Evolutionary conservation across 352 stramenopile genomes (phyloP).

Genomic region (Globisporangium paddicum): DNA sequence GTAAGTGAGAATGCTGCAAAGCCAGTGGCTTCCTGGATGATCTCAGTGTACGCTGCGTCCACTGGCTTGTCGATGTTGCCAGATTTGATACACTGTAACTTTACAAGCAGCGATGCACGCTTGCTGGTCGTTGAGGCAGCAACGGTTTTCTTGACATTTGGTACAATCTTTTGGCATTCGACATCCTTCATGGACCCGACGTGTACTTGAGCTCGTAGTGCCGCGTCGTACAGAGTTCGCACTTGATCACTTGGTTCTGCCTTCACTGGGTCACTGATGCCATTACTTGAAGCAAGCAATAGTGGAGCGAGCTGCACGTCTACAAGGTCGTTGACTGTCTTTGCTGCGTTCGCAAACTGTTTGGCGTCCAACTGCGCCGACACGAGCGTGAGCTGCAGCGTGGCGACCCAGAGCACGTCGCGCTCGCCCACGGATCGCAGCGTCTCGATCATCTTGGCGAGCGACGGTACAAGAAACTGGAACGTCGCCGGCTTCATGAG

Average conservation of each 20-base stretch:
- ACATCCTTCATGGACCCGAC: conserved; percentile 68
- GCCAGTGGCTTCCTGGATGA: conserved; percentile 57
- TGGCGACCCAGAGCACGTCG: conserved; percentile 63
- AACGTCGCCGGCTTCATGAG: conserved; percentile 79
- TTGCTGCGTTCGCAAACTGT: conserved; percentile 46
- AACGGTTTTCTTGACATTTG: conserved; percentile 45
- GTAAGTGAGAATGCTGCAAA: conserved; percentile 32
- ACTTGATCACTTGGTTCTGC: conserved; percentile 8
- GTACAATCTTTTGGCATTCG: conserved; percentile 73
- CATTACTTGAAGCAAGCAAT: not conserved
- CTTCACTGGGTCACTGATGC: conserved; percentile 15
- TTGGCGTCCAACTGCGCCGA: conserved; percentile 67
- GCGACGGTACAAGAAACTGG: conserved; percentile 64
- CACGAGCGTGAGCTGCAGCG: conserved; percentile 62
- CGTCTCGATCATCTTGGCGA: conserved; percentile 60
- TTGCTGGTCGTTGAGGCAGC: conserved; percentile 25
- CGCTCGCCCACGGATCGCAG: conserved; percentile 64
- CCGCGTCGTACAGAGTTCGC: conserved; percentile 57
- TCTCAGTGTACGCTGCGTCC: conserved; percentile 46
- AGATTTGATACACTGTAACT: conserved; percentile 64
- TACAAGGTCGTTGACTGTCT: conserved; percentile 60
- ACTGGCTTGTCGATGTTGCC: conserved; percentile 27
- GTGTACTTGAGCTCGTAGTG: conserved; percentile 60
- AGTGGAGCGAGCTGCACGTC: conserved; percentile 54
- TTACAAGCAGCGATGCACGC: conserved; percentile 39